Conservation (phyloP, 371 early-diverging fungal genomes). For the Syncephalastrum sp. region DNA sequence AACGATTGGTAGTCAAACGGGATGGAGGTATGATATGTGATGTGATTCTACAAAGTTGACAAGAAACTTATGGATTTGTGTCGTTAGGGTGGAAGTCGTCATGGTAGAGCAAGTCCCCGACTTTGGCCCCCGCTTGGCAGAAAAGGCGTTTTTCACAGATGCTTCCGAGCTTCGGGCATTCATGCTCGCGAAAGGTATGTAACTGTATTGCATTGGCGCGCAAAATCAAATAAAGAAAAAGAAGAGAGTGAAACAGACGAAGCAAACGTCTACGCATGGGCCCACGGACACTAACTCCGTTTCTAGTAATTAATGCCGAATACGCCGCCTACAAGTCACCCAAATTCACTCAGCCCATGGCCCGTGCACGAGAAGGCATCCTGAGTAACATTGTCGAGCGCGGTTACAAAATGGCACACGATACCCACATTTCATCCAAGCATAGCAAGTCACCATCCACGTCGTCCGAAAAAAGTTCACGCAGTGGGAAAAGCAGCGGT, state of each 20-base stretch:
- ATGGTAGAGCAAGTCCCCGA: conserved; percentile 61
- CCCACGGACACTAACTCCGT: neutral
- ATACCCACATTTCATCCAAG: conserved; percentile 10
- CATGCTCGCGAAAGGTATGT: conserved; percentile 61
- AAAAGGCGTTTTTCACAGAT: conserved; percentile 58
- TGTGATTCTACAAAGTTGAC: neutral
- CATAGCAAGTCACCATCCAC: conserved; percentile 41
- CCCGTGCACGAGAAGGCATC: conserved; percentile 59
- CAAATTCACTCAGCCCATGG: conserved; percentile 55
- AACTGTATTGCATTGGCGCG: neutral
- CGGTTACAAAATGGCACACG: conserved; percentile 20
- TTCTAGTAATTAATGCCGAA: conserved; percentile 71
- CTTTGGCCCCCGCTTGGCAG: conserved; percentile 69
- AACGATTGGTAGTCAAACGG: conserved; percentile 22
- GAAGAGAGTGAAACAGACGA: neutral
- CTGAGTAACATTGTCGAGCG: conserved; percentile 48
- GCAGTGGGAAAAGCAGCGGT: conserved; percentile 13
- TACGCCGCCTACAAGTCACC: conserved; percentile 81
- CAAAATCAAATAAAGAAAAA: conserved; percentile 1
- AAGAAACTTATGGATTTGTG: neutral
- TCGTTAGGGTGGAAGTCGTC: conserved; percentile 56
- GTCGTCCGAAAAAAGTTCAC: conserved; percentile 27
- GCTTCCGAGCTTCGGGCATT: conserved; percentile 52
- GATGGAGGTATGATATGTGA: conserved; percentile 37
- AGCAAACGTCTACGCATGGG: neutral